Conservation (phyloP, 768 basidiomycete genomes). For the Pisolithus sp. region DNA sequence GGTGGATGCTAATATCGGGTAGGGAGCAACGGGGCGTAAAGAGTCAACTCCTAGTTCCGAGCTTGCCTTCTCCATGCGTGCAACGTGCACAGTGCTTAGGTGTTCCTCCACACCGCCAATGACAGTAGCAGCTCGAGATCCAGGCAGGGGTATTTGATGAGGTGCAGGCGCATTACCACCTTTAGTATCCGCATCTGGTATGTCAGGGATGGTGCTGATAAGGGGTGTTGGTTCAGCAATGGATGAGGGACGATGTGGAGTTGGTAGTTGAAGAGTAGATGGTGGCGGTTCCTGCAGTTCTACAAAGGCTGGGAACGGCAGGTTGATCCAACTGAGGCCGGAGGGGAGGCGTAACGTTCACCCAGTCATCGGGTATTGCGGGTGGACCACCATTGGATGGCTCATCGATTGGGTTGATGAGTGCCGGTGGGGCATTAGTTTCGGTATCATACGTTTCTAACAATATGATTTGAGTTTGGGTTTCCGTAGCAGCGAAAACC, state of each 20-base stretch:
- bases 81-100: constrained; percentile 10
- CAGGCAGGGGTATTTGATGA: constrained; percentile 19
- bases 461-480: constrained; percentile 5
- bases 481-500: constrained; percentile 7
- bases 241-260: constrained; percentile 11
- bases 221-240: constrained; percentile 6
- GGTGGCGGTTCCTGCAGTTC: constrained; percentile 3
- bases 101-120: constrained; percentile 22
- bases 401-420: constrained; percentile 6
- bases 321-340: constrained; percentile 1
- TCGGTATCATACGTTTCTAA: neutral
- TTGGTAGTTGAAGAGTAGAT: neutral
- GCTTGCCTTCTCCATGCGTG: constrained; percentile 12
- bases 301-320: constrained; percentile 1
- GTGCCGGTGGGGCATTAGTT: neutral
- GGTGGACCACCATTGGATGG: constrained; percentile 15
- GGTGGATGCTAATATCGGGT: constrained; percentile 2
- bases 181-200: constrained; percentile 13
- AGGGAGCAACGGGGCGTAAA: constrained; percentile 3
- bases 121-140: constrained; percentile 26
- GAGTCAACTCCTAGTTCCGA: constrained; percentile 20
- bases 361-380: constrained; percentile 26
- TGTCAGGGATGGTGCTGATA: constrained; percentile 9
- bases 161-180: constrained; percentile 6
- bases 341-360: constrained; percentile 14